phyloP scores from a whole-genome alignment of 2,329 filamentous ascomycete species.

The Neofusicoccum sp. region DNA sequence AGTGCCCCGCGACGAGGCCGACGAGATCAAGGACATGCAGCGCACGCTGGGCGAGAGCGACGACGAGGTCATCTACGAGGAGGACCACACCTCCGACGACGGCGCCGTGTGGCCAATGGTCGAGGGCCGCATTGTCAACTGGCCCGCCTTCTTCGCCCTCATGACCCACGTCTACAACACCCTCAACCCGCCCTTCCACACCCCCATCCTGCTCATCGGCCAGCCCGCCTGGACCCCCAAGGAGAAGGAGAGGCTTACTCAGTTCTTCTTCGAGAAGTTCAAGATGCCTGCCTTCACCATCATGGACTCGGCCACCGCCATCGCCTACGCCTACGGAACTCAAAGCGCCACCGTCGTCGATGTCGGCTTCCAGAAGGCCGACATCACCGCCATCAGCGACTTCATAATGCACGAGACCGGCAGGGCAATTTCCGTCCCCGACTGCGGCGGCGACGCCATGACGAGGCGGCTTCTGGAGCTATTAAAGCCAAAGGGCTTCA shows the following conservation, averaged over 20 bases:
- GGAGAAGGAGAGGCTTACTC: constrained; percentile 82
- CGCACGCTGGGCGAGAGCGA: constrained; percentile 40
- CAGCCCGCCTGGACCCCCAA: constrained; percentile 88
- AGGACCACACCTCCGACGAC: constrained; percentile 83
- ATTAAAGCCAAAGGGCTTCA: constrained; percentile 58
- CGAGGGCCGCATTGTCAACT: constrained; percentile 81
- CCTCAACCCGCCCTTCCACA: constrained; percentile 89
- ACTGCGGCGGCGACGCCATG: constrained; percentile 85
- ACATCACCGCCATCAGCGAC: constrained; percentile 86
- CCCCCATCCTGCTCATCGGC: constrained; percentile 84
- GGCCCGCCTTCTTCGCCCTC: constrained; percentile 90
- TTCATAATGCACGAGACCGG: constrained; percentile 70
- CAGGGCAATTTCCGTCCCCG: constrained; percentile 58
- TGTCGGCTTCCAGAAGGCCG: constrained; percentile 87
- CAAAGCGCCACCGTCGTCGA: constrained; percentile 83
- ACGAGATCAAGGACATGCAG: constrained; percentile 25
- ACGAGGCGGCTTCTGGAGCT: constrained; percentile 70
- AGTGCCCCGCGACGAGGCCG: constrained; percentile 31
- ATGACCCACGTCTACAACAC: constrained; percentile 88
- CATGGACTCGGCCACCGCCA: constrained; percentile 83
- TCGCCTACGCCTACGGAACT: constrained; percentile 76
- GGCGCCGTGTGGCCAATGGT: constrained; percentile 84
- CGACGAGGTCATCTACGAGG: constrained; percentile 70
- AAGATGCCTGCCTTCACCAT: constrained; percentile 89
- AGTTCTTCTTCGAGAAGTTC: constrained; percentile 97